These are phyloP conservation scores for Zasmidium citrigriseum DNA, from an alignment of 2,329 filamentous ascomycete genomes.

Conservation along the genomic window DNA sequence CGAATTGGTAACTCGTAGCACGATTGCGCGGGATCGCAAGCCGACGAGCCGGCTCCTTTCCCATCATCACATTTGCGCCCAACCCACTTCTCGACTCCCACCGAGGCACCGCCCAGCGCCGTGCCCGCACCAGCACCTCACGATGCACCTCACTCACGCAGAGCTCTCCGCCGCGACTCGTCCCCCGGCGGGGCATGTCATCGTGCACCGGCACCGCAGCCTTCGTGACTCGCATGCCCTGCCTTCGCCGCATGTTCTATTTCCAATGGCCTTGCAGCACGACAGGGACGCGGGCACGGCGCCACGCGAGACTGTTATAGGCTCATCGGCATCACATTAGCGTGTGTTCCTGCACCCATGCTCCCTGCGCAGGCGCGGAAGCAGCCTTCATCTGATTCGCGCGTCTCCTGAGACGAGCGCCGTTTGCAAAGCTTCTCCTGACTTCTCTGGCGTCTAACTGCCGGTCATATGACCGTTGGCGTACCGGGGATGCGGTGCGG, in stretches of 20 bases:
- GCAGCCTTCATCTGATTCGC: conserved; percentile 15
- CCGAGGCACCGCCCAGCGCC: conserved; percentile 1
- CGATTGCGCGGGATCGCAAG: not conserved
- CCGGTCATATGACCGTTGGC: conserved; percentile 10
- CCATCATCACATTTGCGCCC: conserved; percentile 6
- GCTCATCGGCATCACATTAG: conserved; percentile 6
- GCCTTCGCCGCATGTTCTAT: conserved; percentile 3
- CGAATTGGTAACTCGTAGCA: conserved; percentile 6
- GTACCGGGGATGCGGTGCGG: conserved; percentile 8
- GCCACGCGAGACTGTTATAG: conserved; percentile 11
- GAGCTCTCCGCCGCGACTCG: not conserved
- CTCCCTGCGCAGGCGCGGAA: not conserved
- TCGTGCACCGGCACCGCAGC: conserved; percentile 2
- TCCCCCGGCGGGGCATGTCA: not conserved
- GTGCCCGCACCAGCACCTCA: no score
- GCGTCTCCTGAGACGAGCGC: not conserved
- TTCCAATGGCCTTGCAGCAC: not conserved
- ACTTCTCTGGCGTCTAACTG: conserved; percentile 9
- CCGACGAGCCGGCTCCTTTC: conserved; percentile 4
- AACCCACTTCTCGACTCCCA: not conserved
- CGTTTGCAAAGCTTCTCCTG: conserved; percentile 15
- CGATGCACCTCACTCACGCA: not conserved
- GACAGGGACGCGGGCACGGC: not conserved
- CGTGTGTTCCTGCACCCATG: not conserved
- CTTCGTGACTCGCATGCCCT: conserved; percentile 3